Base-by-base conservation (phyloP, 2,329 filamentous ascomycete species). In the Apiospora kogelbergensis region DNA sequence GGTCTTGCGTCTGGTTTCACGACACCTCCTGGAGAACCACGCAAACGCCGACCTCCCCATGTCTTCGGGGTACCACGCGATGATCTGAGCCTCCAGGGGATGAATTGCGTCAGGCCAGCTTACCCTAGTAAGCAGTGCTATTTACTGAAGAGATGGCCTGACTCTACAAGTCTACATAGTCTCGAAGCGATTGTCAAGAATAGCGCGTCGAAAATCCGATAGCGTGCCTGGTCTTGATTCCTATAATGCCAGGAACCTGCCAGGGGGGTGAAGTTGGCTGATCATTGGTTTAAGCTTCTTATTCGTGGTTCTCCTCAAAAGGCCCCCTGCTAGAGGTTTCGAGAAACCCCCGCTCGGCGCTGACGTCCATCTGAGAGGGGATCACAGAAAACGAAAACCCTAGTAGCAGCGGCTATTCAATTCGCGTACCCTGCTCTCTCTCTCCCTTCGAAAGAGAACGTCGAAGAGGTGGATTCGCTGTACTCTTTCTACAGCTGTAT, bases 251-350 rank as follows among this genome's bases (percentile, higher is more conserved):
- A 17, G 26, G 48, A 57, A 10, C 48, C 53, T 13, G 30, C 30
- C 53, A 60, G 26, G 53, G 26, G 48, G 20, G 20, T 1, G 30
- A 22, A 1, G 53, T 37, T 60, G 53, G 26, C 33, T 60, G 30
- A 22, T 60, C 53, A 60, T 60, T 60, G 53, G 53, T 60, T 60
- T 60, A 60, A 60, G 53, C 53, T 60, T 60, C 53, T 60, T 60
- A 60, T 37, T 60, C 53, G 53, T 60, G 17, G 53, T 60, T n/a
- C 30, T 33, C 30, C 17, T n/a, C 48, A 57, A 24, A 26, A 30
- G 24, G 26, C 53, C 26, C 53, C 17, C 30, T n/a, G 26, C 48
- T 53, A 26, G 24, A 30, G 46, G 24, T 33, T 57, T 57, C 10
- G 26, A 33, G 7, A 6, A 30, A 37, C 3, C 17, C 53, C 53